Evolutionary conservation across 1,139 yeast genomes (phyloP), one percentile per base, ranked within the genome.

Genomic region (Yamadazyma friedrichii): DNA sequence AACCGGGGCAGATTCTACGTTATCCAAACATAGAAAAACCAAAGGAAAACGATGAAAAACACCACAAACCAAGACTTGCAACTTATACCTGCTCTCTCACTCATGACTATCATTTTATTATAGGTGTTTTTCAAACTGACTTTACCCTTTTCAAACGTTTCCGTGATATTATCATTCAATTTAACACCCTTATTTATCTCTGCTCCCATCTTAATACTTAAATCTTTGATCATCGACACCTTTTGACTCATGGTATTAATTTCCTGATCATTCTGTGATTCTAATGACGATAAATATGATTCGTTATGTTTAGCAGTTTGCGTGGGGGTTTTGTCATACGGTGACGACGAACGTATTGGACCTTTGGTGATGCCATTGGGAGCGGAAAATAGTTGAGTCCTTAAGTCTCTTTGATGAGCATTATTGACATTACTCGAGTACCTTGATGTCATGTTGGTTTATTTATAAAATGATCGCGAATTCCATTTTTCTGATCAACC

Each of bases 1-100:
- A 20, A n/a, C 8, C 8, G 24, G 8, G 24, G 24, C 24, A 20
- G 5, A 20, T 2, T 9, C 15, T 40, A 44, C 34, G 52, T 50
- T 58, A 78, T 47, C 95, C 96, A 86, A n/a, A 88, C 89, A 74
- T 84, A 84, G 61, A 88, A 80, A 62, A 89, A 91, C 56, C 85
- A 68, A 46, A 86, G 50, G 38, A 76, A 69, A 9, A 89, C 80
- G 15, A 86, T 53, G 26, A 61, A 64, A 59, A 88, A 84, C 45
- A 89, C 80, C 11, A 70, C 58, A 31, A 85, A 64, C 97, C 97
- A 89, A 55, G 81, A 77, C 52, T 80, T 78, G 80, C 94, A 80
- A 45, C 87, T 74, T 35, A 88, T 82, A 4, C 95, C 94, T 4
- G 95, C 87, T 48, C 79, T 72, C 56, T 84, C 81, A 42, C 95